These are phyloP conservation scores for Thelonectria olida DNA, from an alignment of 2,329 filamentous ascomycete species.

Conservation along the genomic window DNA sequence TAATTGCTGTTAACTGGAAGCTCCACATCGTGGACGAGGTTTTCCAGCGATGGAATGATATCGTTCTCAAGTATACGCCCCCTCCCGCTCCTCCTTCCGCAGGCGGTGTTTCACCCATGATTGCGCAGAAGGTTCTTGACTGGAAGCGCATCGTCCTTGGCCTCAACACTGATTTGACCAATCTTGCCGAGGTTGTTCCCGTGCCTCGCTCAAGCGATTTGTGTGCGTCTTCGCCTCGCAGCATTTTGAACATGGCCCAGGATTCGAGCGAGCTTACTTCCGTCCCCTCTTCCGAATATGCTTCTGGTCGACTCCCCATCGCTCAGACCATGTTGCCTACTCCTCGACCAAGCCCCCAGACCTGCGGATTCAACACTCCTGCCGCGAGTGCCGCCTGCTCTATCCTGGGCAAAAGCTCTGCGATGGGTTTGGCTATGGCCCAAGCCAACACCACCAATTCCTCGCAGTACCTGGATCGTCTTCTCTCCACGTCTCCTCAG, in stretches of 20 bases:
- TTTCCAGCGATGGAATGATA: slow-evolving; percentile 93
- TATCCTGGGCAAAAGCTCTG: slow-evolving; percentile 59
- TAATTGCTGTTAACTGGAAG: slow-evolving; percentile 91
- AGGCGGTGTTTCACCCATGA: slow-evolving; percentile 53
- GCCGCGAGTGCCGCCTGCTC: slow-evolving; percentile 64
- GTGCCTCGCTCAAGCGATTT: slow-evolving; percentile 46
- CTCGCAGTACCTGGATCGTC: slow-evolving; percentile 62
- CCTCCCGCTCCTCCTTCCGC: slow-evolving; percentile 69
- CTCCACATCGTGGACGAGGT: slow-evolving; percentile 90
- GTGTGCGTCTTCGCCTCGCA: slow-evolving; percentile 51
- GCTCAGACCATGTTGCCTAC: slow-evolving; percentile 66
- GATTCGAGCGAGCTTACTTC: slow-evolving; percentile 52
- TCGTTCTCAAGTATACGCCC: slow-evolving; percentile 86
- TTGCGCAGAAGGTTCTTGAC: slow-evolving; percentile 59
- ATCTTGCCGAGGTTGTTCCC: slow-evolving; percentile 63
- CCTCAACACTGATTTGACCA: slow-evolving; percentile 66
- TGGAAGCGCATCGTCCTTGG: slow-evolving; percentile 68
- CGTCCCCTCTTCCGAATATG: slow-evolving; percentile 57
- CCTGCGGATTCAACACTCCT: slow-evolving; percentile 66
- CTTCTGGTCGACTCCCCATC: slow-evolving; percentile 59
- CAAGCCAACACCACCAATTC: slow-evolving; percentile 59
- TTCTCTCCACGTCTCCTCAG: slow-evolving; percentile 63
- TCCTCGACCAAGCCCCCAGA: slow-evolving; percentile 66
- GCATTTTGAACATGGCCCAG: slow-evolving; percentile 55
- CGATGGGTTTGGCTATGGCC: slow-evolving; percentile 69